Evolutionary conservation across 2,329 filamentous ascomycete genomes (phyloP).

Genomic region (Aspergillus unguis): DNA sequence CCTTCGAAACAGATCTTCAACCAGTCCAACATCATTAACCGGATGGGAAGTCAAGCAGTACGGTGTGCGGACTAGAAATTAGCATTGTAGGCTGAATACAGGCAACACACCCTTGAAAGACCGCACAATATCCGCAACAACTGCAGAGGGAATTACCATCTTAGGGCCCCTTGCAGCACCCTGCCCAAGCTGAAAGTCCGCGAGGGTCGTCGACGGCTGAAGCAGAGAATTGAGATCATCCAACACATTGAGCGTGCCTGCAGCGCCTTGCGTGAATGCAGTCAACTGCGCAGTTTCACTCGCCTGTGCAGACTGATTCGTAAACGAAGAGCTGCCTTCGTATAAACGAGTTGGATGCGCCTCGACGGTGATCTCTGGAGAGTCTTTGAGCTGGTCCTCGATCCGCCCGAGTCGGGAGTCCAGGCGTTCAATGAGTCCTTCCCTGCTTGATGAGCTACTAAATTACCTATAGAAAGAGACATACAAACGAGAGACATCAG

Average conservation of each 20-base stretch:
- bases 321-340: constrained; percentile 18
- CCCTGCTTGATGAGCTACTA: constrained; percentile 2
- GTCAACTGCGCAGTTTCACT: constrained; percentile 14
- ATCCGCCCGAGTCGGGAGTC: constrained; percentile 13
- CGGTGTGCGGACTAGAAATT: constrained; percentile 12
- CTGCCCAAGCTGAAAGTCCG: background rate
- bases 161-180: background rate
- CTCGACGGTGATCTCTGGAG: constrained; percentile 5
- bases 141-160: background rate
- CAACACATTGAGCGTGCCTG: constrained; percentile 5
- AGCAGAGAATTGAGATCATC: constrained; percentile 13
- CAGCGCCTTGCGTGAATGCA: constrained; percentile 1
- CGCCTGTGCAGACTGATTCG: constrained; percentile 14
- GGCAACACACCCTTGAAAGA: background rate
- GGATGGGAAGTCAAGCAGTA: constrained; percentile 19
- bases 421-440: constrained; percentile 8
- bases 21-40: constrained; percentile 15
- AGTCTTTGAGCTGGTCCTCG: constrained; percentile 7
- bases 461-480: background rate
- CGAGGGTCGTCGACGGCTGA: background rate
- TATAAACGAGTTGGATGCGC: constrained; percentile 3
- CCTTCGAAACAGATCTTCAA: constrained; percentile 20
- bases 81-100: background rate
- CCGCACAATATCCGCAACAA: constrained; percentile 3
- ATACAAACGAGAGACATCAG: constrained; percentile 5